These are phyloP conservation scores for Lobosporangium transversale DNA, from an alignment of 192 early-diverging fungal genomes.

Conservation along the genomic window DNA sequence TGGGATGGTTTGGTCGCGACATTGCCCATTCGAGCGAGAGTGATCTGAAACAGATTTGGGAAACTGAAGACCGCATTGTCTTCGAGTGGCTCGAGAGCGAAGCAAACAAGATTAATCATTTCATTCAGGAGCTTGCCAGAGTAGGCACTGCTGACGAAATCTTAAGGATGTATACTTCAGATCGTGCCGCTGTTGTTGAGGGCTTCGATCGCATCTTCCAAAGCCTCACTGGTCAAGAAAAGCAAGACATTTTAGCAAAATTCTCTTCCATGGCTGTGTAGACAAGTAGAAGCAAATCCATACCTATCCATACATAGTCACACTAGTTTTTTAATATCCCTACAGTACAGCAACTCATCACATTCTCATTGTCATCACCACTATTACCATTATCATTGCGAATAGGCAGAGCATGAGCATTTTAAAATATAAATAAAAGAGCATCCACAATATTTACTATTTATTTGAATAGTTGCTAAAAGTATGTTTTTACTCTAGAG, in stretches of 20 bases:
- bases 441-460: no score
- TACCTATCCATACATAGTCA: no score
- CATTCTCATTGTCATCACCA: no score
- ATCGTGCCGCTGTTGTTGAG: slow-evolving; percentile 50
- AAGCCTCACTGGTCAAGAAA: slow-evolving; percentile 45
- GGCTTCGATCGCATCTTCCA: slow-evolving; percentile 50
- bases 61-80: slow-evolving; percentile 67
- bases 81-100: slow-evolving; percentile 71
- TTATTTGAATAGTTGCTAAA: no score
- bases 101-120: slow-evolving; percentile 39
- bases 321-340: no score
- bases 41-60: slow-evolving; percentile 56
- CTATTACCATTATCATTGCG: no score
- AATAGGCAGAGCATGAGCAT: no score
- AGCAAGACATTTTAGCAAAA: slow-evolving; percentile 46
- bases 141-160: slow-evolving; percentile 30
- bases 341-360: not conserved
- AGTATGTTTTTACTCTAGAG: slow-evolving; percentile 48
- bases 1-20: slow-evolving; percentile 76
- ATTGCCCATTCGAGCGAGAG: slow-evolving; percentile 21
- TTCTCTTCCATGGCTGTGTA: slow-evolving; percentile 42
- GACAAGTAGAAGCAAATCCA: no score
- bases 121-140: slow-evolving; percentile 41
- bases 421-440: no score
- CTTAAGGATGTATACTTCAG: slow-evolving; percentile 43